Conservation (phyloP, 2,329 filamentous ascomycete genomes). For the Trichoderma sp. region DNA sequence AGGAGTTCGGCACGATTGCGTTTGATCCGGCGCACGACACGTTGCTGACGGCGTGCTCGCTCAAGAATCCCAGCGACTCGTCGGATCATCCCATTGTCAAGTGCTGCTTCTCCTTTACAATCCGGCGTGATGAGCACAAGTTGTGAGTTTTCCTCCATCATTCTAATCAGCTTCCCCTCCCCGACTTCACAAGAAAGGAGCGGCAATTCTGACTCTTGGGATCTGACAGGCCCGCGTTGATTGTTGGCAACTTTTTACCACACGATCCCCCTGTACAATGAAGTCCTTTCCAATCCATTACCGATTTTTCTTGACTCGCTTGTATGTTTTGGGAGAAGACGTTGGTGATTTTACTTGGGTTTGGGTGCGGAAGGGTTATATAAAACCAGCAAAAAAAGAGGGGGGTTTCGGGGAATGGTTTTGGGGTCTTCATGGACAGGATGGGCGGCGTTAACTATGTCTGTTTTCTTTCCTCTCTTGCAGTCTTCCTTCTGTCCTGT, state of each 20-base stretch:
- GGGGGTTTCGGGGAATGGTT: background rate
- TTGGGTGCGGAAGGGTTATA: background rate
- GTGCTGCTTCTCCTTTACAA: slow-evolving; percentile 98
- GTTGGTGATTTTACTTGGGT: background rate
- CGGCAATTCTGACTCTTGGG: slow-evolving; percentile 14
- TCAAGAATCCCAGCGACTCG: slow-evolving; percentile 77
- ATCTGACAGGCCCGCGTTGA: slow-evolving; percentile 76
- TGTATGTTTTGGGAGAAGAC: background rate
- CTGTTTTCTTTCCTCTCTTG: background rate
- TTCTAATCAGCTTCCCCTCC: background rate
- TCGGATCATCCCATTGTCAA: slow-evolving; percentile 74
- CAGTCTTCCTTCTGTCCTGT: no score
- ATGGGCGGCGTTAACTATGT: slow-evolving; percentile 15
- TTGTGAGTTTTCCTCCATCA: slow-evolving; percentile 66
- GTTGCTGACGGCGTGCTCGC: slow-evolving; percentile 86
- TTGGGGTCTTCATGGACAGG: background rate
- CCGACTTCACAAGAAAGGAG: background rate
- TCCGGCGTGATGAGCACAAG: slow-evolving; percentile 90
- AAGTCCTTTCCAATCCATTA: background rate
- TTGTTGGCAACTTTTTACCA: slow-evolving; percentile 95
- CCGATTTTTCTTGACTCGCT: background rate
- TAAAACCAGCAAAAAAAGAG: background rate
- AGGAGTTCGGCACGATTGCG: slow-evolving; percentile 97
- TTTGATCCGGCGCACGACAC: slow-evolving; percentile 95
- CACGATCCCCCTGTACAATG: slow-evolving; percentile 61